Conservation (phyloP, 768 basidiomycete genomes). For the Russula emetica region DNA sequence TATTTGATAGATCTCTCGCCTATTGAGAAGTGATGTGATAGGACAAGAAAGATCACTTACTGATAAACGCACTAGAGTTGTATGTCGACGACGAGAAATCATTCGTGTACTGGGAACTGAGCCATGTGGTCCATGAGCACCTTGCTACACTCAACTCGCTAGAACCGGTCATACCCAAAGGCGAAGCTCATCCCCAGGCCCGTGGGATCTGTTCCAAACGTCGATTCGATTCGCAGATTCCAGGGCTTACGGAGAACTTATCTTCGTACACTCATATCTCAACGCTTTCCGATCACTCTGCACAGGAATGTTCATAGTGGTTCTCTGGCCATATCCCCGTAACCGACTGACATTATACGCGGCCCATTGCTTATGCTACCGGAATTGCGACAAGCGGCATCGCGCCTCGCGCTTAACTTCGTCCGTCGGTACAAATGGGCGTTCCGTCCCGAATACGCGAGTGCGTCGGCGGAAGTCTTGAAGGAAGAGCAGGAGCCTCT, state of each 20-base stretch:
- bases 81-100: constrained; percentile 64
- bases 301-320: constrained; percentile 52
- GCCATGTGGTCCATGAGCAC: constrained; percentile 54
- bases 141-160: constrained; percentile 48
- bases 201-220: background rate
- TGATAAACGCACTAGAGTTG: constrained; percentile 45
- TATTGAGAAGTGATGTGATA: constrained; percentile 13
- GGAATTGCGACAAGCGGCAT: constrained; percentile 45
- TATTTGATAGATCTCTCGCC: background rate
- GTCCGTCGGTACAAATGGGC: constrained; percentile 77
- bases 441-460: constrained; percentile 54
- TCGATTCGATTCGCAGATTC: constrained; percentile 10
- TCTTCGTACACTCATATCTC: constrained; percentile 15
- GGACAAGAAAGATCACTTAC: constrained; percentile 22
- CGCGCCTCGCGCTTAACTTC: constrained; percentile 54
- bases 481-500: constrained; percentile 36
- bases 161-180: constrained; percentile 38
- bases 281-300: constrained; percentile 42
- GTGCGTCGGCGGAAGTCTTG: constrained; percentile 29
- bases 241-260: constrained; percentile 14
- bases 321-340: background rate
- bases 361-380: constrained; percentile 45
- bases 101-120: constrained; percentile 73
- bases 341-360: background rate
- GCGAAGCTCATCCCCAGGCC: constrained; percentile 31